phyloP scores from a whole-genome alignment of 805 yeast species.

The Naumovozyma baii region DNA sequence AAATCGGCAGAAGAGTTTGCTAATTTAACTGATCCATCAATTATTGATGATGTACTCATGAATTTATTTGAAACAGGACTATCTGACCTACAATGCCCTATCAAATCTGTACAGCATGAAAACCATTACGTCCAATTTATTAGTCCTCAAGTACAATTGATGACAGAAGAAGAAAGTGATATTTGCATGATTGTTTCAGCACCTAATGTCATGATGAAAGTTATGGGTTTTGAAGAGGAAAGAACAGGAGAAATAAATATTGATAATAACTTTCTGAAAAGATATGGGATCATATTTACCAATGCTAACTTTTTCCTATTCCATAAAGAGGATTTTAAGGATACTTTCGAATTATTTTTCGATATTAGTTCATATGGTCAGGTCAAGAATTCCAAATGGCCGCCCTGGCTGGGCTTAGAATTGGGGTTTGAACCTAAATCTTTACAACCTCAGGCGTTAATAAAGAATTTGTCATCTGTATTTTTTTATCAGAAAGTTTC shows the following conservation, averaged over 20 bases:
- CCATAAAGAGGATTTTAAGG: constrained; percentile 38
- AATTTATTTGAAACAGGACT: constrained; percentile 44
- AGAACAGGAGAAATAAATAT: constrained; percentile 35
- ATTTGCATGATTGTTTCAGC: constrained; percentile 63
- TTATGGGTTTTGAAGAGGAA: constrained; percentile 51
- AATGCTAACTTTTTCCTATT: constrained; percentile 69
- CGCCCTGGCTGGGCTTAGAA: constrained; percentile 81
- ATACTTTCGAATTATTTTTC: constrained; percentile 36
- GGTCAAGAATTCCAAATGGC: constrained; percentile 47
- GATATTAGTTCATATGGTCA: constrained; percentile 54
- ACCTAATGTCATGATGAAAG: constrained; percentile 58
- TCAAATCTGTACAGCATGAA: constrained; percentile 34
- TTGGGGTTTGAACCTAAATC: constrained; percentile 47
- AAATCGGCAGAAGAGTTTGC: constrained; percentile 1
- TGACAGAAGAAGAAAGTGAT: constrained; percentile 41
- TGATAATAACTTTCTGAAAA: constrained; percentile 45
- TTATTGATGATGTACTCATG: constrained; percentile 5
- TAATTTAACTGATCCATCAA: background rate
- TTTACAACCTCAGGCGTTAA: constrained; percentile 41
- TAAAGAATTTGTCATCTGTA: constrained; percentile 55
- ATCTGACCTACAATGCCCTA: constrained; percentile 30
- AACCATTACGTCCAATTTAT: constrained; percentile 58
- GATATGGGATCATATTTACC: constrained; percentile 59
- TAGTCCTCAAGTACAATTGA: constrained; percentile 76
- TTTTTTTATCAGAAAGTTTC: constrained; percentile 49